These are phyloP conservation scores for Eucalyptus caleyi DNA, from an alignment of 345 rosid species.

Conservation along the genomic window DNA sequence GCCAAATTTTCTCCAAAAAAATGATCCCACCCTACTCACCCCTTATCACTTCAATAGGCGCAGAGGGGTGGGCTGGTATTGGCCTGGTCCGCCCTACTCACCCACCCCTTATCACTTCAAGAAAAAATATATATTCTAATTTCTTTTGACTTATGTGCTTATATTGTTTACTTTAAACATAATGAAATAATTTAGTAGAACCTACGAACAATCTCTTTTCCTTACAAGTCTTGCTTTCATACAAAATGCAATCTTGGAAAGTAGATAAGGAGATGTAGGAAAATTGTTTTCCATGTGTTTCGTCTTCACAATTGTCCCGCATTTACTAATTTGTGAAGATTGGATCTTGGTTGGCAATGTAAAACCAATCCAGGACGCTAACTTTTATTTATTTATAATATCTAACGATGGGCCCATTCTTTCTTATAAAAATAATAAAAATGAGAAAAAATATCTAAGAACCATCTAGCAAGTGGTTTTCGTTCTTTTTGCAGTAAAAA, in stretches of 20 bases:
- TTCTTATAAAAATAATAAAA: neutral
- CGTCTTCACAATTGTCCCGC: neutral
- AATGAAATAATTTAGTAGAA: neutral
- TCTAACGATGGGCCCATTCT: neutral
- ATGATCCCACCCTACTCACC: too few species aligned
- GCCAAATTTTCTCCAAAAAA: neutral
- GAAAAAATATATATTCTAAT: neutral
- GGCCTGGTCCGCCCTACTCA: neutral
- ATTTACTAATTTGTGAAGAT: neutral
- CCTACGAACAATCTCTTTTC: neutral
- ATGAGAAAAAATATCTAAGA: neutral
- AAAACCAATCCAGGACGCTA: neutral
- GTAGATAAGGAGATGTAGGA: neutral
- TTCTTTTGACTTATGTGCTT: neutral
- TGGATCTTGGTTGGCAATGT: neutral
- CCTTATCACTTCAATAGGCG: too few species aligned
- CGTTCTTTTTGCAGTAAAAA: neutral
- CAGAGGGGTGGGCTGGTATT: neutral
- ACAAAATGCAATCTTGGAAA: neutral
- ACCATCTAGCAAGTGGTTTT: neutral
- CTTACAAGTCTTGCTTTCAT: neutral
- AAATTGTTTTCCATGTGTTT: neutral
- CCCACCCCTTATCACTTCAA: neutral
- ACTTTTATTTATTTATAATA: neutral
- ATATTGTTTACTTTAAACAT: neutral